Evolutionary conservation across 1,284 basidiomycete species (phyloP).

Genomic region (Apiotrichum akiyoshidainum): DNA sequence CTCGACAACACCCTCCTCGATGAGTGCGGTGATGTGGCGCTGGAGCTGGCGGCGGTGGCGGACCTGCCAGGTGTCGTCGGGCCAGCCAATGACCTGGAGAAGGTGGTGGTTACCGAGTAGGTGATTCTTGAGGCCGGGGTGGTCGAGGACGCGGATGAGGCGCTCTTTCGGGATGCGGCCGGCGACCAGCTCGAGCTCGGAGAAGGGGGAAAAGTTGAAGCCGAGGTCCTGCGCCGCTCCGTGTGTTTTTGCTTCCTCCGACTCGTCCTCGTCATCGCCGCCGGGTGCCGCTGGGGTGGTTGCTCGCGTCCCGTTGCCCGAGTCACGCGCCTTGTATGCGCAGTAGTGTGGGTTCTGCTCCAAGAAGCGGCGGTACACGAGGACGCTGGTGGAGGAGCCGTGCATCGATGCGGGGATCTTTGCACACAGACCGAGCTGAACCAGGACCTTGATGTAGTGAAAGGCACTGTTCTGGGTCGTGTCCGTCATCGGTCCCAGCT

Average conservation of each 20-base stretch:
- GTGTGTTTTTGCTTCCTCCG: constrained; percentile 2
- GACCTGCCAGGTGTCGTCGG: constrained; percentile 12
- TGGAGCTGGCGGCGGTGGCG: constrained; percentile 32
- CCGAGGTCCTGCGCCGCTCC: constrained; percentile 17
- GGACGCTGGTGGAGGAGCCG: constrained; percentile 35
- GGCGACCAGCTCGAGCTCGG: constrained; percentile 34
- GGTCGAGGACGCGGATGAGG: constrained; percentile 37
- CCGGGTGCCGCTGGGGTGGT: constrained; percentile 4
- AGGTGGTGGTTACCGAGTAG: constrained; percentile 36
- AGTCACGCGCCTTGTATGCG: constrained; percentile 16
- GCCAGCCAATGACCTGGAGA: constrained; percentile 21
- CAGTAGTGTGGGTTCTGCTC: constrained; percentile 37
- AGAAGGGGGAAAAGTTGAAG: constrained; percentile 33
- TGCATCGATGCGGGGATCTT: constrained; percentile 38
- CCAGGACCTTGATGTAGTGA: constrained; percentile 41
- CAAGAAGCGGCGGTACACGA: constrained; percentile 40
- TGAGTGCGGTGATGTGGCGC: constrained; percentile 30
- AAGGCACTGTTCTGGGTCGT: constrained; percentile 42
- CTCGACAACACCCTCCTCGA: constrained; percentile 35
- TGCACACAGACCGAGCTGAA: constrained; percentile 35
- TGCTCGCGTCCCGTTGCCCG: background rate
- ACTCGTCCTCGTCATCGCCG: constrained; percentile 18
- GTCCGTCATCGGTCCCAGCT: constrained; percentile 40
- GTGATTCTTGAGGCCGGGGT: constrained; percentile 42
- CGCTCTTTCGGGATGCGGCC: constrained; percentile 40